These are phyloP conservation scores for Cymodocea nodosa DNA, from an alignment of 116 monocot species.

Conservation along the genomic window DNA sequence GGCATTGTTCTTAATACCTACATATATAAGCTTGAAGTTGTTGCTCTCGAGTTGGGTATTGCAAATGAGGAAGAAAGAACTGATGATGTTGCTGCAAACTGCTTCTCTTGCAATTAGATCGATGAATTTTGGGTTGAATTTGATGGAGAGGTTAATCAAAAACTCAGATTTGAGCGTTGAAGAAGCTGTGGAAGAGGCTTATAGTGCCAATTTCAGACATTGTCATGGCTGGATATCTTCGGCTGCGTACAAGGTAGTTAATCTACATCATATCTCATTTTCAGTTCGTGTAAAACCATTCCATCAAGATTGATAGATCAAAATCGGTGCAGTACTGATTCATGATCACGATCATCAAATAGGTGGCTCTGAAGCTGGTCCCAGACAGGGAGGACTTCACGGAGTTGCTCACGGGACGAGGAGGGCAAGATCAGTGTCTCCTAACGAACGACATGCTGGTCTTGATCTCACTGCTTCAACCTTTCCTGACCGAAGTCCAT, in stretches of 20 bases:
- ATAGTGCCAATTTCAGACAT: constrained; percentile 45
- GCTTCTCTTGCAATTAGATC: constrained; percentile 29
- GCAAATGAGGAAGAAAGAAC: too few relatives aligned
- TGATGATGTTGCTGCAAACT: too few relatives aligned
- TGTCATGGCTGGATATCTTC: constrained; percentile 98
- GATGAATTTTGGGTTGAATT: constrained; percentile 48
- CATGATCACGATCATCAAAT: background rate
- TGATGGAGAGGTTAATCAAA: constrained; percentile 37
- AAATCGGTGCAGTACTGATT: background rate
- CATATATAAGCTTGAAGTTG: background rate
- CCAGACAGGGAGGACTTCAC: constrained; percentile 41
- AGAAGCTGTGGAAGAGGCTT: constrained; percentile 73
- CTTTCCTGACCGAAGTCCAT: constrained; percentile 43
- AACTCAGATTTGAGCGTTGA: constrained; percentile 37
- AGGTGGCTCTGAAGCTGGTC: constrained; percentile 71
- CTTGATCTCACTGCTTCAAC: constrained; percentile 33
- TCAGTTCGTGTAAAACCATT: too few relatives aligned
- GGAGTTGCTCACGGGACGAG: constrained; percentile 25
- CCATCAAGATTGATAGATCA: background rate
- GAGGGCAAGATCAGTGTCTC: constrained; percentile 21
- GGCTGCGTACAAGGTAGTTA: constrained; percentile 69
- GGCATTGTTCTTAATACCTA: background rate
- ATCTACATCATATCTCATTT: background rate
- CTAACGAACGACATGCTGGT: constrained; percentile 29
- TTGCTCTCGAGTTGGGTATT: background rate